Percentiles rank a stretch among this genome's conserved stretches.
Evolutionary conservation across 2,329 filamentous ascomycete genomes (phyloP).

Genomic region (Helotiales sp.): DNA sequence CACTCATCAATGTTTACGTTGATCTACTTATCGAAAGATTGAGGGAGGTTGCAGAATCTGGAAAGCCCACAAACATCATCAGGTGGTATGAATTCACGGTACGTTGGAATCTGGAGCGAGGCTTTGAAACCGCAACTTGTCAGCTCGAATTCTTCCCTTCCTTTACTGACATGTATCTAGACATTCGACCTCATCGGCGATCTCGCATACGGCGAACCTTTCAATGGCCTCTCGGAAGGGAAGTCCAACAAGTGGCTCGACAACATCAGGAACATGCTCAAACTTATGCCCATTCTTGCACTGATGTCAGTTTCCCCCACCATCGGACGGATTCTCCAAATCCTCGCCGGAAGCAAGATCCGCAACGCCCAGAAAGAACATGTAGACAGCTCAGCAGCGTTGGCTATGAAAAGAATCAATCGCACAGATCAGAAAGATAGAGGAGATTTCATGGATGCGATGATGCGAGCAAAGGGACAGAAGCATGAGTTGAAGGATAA

Average conservation of each 20-base stretch:
- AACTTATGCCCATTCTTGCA: background rate
- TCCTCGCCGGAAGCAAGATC: background rate
- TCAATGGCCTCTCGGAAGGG: constrained; percentile 16
- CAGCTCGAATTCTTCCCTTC: too few species aligned
- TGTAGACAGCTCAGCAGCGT: background rate
- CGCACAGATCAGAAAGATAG: constrained; percentile 16
- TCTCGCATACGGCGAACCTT: constrained; percentile 45
- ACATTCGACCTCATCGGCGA: constrained; percentile 45
- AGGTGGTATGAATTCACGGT: constrained; percentile 38
- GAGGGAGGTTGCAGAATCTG: constrained; percentile 7
- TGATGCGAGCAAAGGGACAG: constrained; percentile 4
- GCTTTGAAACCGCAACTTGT: too few species aligned
- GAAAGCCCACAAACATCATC: constrained; percentile 25
- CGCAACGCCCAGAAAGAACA: background rate
- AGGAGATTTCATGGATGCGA: constrained; percentile 37
- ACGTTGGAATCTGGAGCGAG: too few species aligned
- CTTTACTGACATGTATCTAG: too few species aligned
- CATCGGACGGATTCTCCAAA: background rate
- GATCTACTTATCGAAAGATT: constrained; percentile 15
- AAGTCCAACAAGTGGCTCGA: background rate
- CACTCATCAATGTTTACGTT: constrained; percentile 24
- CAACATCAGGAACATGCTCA: background rate
- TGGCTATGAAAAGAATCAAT: constrained; percentile 1
- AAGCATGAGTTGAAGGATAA: constrained; percentile 5
- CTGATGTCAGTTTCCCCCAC: background rate